Base-by-base conservation (phyloP, 176 grass and related monocot genomes). In the Oryza coarctata region DNA sequence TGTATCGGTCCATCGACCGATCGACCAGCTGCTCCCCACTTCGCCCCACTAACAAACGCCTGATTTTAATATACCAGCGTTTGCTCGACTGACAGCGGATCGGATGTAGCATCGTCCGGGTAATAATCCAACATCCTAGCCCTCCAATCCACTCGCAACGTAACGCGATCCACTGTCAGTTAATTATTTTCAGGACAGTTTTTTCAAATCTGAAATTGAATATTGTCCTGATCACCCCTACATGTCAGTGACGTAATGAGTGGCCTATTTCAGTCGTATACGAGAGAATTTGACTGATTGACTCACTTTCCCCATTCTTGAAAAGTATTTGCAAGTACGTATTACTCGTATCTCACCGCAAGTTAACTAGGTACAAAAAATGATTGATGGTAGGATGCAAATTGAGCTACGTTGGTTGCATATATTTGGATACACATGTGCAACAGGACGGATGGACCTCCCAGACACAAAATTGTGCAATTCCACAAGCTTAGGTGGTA, bases 1-100 rank as follows among this genome's bases (percentile, higher is more conserved):
- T 57, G 52, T 22, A 57, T 57, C 50, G 2, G 52, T 57, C 6
- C 52, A 68, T 9, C 63, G 61, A 66, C 3, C 28, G 61, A 66
- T 0, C 28, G 45, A 11, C 29, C 38, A 17, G 81, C 20, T 20
- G 40, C 77, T 18, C 64, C 82, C 87, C 50, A 62, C 76, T 77
- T 7, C 40, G 82, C 77, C 22, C 55, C 78, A 89, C 83, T 65
- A 77, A 72, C 77, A 41, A 55, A 64, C 65, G 55, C 66, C 73
- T 10, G n/a, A 20, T 52, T 65, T 76, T 81, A 29, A 61, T 60
- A 82, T 86, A 26, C 28, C n/a, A n/a, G n/a, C n/a, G n/a, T n/a
- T n/a, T n/a, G n/a, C n/a, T n/a, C n/a, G n/a, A n/a, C n/a, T 60
- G 22, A 60, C 55, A 23, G 55, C 55, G 20, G 18, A 55, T 55